Conservation (phyloP, 306 rosid genomes). For the Cicer cuneatum region DNA sequence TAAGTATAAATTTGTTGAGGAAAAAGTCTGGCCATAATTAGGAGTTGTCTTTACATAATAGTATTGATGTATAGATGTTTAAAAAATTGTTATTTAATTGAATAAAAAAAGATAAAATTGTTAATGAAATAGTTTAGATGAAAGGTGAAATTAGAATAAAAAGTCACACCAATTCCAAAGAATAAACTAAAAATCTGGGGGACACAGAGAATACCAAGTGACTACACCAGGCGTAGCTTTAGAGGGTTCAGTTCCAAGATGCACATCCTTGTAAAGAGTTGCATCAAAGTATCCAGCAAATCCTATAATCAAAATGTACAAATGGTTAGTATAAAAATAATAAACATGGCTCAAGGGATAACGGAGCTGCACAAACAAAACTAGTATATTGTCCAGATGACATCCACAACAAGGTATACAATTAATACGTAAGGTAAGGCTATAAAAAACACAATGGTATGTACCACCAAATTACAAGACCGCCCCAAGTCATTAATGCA, state of each 20-base stretch:
- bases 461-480: neutral
- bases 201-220: conserved; percentile 1
- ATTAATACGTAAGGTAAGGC: neutral
- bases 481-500: neutral
- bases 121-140: no score
- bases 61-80: no score
- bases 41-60: no score
- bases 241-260: conserved; percentile 9
- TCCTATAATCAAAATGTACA: neutral
- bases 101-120: no score
- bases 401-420: neutral
- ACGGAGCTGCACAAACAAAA: neutral
- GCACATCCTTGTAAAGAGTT: conserved; percentile 19
- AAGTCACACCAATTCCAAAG: neutral
- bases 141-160: no score
- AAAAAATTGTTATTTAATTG: no score
- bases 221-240: conserved; percentile 11
- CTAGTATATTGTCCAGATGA: neutral
- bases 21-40: no score
- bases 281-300: conserved; percentile 19
- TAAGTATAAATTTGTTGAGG: no score
- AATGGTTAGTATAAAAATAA: neutral
- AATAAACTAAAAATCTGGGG: neutral
- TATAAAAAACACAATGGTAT: neutral
- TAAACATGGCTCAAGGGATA: neutral